These are phyloP conservation scores for Hericium rajendrae DNA, from an alignment of 768 basidiomycete species.

Conservation along the genomic window DNA sequence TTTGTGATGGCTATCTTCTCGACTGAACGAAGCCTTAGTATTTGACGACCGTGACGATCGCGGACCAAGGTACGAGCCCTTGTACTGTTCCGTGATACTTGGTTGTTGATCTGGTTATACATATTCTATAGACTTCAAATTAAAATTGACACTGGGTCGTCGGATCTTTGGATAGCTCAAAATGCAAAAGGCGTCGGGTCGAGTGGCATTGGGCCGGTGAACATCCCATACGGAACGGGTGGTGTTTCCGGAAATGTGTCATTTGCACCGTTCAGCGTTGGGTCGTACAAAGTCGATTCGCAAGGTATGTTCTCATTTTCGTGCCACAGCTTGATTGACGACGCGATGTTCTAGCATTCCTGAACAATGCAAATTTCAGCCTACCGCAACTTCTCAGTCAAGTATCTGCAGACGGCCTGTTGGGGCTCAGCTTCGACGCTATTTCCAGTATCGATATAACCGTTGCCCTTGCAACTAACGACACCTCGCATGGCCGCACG, in stretches of 20 bases:
- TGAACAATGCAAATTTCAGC: background rate
- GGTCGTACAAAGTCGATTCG: background rate
- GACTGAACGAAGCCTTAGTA: no score
- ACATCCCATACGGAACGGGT: background rate
- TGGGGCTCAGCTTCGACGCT: background rate
- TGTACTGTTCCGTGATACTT: no score
- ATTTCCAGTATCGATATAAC: background rate
- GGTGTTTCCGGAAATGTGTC: background rate
- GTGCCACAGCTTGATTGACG: background rate
- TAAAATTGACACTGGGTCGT: background rate
- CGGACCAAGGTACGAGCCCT: no score
- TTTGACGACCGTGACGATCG: no score
- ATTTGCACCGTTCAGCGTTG: background rate
- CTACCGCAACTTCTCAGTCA: background rate
- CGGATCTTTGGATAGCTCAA: background rate
- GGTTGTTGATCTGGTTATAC: no score
- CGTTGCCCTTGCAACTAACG: constrained; percentile 8
- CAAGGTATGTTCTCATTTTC: background rate
- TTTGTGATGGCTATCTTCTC: no score
- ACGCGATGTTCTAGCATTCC: background rate
- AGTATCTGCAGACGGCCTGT: background rate
- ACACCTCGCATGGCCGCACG: constrained; percentile 17
- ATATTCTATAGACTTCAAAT: background rate
- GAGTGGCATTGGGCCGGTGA: background rate
- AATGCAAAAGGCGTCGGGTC: background rate